Evolutionary conservation across 352 stramenopile genomes (phyloP).

Genomic region (Pythium diclinum): DNA sequence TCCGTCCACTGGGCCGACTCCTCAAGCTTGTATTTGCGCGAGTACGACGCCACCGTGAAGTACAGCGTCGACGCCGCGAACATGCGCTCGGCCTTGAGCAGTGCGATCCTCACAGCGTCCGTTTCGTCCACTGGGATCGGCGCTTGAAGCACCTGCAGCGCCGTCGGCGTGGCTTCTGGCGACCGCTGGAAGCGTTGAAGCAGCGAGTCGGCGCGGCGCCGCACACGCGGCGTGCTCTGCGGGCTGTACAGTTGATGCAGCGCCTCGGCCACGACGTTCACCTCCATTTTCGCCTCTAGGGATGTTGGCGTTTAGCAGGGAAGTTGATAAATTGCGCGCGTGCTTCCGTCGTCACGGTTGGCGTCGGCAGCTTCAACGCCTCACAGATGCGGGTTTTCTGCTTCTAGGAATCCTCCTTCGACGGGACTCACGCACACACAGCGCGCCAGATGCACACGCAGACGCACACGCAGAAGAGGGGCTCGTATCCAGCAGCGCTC

Average conservation of each 20-base stretch:
- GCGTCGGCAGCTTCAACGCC: neutral
- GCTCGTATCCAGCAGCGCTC: neutral
- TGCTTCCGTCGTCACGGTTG: neutral
- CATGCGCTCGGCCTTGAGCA: constrained; percentile 50
- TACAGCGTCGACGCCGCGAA: constrained; percentile 77
- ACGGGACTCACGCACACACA: neutral
- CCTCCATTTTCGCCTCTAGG: constrained; percentile 34
- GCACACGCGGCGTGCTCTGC: constrained; percentile 57
- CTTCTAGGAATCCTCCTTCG: neutral
- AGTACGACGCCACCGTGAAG: constrained; percentile 56
- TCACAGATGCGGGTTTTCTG: neutral
- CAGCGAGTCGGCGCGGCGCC: constrained; percentile 67
- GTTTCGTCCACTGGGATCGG: constrained; percentile 34
- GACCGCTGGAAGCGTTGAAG: constrained; percentile 75
- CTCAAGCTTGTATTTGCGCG: constrained; percentile 74
- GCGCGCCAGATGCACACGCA: neutral
- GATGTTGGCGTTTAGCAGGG: neutral
- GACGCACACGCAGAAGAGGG: neutral
- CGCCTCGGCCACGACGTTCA: constrained; percentile 50
- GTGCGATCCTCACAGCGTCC: constrained; percentile 18
- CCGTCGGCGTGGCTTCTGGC: constrained; percentile 53
- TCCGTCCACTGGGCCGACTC: constrained; percentile 48
- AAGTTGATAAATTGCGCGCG: neutral
- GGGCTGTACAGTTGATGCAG: constrained; percentile 75
- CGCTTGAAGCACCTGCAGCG: constrained; percentile 50